Conservation (phyloP, 164 flowering plant species). For the Piper betle region DNA sequence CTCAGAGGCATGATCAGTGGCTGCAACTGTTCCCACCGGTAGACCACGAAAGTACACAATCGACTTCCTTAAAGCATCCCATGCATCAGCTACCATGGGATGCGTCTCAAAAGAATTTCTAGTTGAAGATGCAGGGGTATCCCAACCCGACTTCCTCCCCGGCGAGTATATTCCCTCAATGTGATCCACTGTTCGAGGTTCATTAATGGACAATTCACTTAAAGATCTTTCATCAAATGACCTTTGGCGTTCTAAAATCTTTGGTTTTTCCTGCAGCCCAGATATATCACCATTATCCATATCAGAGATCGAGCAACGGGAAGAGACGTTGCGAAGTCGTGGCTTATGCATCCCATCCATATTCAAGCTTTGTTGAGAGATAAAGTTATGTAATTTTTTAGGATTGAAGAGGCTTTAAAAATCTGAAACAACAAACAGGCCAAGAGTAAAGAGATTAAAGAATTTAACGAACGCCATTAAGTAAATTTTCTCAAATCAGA, state of each 20-base stretch:
- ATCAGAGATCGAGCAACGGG: constrained; percentile 15
- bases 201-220: constrained; percentile 12
- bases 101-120: constrained; percentile 29
- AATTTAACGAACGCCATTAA: neutral
- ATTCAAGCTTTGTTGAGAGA: neutral
- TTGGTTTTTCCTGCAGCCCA: constrained; percentile 16
- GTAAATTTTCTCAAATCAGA: neutral
- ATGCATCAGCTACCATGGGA: constrained; percentile 33
- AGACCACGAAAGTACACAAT: constrained; percentile 25
- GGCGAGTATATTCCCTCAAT: constrained; percentile 11
- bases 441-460: too few species aligned
- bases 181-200: constrained; percentile 8
- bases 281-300: constrained; percentile 15
- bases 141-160: constrained; percentile 5
- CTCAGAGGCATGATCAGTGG: constrained; percentile 17
- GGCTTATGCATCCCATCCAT: constrained; percentile 9
- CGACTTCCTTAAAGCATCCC: constrained; percentile 29
- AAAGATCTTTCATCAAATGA: constrained; percentile 24
- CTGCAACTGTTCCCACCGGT: constrained; percentile 29
- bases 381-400: too few species aligned
- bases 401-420: neutral
- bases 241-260: constrained; percentile 17
- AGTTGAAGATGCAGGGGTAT: constrained; percentile 11
- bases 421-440: neutral
- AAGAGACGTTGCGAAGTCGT: constrained; percentile 12